Evolutionary conservation across 2,329 filamentous ascomycete species (phyloP).

Genomic region (Pseudocercospora pini-densiflorae): DNA sequence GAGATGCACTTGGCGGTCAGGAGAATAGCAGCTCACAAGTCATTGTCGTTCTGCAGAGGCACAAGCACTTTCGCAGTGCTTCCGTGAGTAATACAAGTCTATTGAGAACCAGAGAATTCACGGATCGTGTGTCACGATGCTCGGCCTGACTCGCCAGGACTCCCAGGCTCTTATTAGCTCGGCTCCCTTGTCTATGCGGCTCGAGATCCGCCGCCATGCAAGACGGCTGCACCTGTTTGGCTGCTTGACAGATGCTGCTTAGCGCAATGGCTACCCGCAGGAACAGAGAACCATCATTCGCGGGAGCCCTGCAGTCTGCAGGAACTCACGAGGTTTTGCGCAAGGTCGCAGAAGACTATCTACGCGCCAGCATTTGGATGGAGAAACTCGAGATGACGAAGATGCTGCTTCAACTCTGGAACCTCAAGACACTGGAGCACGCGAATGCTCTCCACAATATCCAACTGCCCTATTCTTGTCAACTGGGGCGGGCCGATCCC

Average conservation of each 20-base stretch:
- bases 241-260: constrained; percentile 12
- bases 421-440: background rate
- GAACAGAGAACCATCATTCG: constrained; percentile 18
- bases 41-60: background rate
- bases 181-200: background rate
- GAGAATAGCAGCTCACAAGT: background rate
- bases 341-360: constrained; percentile 15
- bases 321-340: constrained; percentile 15
- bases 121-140: constrained; percentile 10
- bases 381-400: background rate
- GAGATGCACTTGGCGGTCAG: background rate
- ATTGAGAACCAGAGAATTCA: constrained; percentile 4
- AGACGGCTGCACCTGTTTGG: constrained; percentile 12
- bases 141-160: constrained; percentile 10
- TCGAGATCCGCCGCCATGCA: constrained; percentile 2
- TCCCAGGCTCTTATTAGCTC: background rate
- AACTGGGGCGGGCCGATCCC: constrained; percentile 23
- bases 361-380: constrained; percentile 4
- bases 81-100: constrained; percentile 10
- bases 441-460: constrained; percentile 11
- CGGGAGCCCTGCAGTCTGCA: constrained; percentile 20
- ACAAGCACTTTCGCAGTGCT: constrained; percentile 8
- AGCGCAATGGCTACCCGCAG: constrained; percentile 19
- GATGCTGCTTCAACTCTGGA: background rate
- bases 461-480: constrained; percentile 11